Conservation (phyloP, 2,329 filamentous ascomycete species). For the Arthrobotrys iridis region DNA sequence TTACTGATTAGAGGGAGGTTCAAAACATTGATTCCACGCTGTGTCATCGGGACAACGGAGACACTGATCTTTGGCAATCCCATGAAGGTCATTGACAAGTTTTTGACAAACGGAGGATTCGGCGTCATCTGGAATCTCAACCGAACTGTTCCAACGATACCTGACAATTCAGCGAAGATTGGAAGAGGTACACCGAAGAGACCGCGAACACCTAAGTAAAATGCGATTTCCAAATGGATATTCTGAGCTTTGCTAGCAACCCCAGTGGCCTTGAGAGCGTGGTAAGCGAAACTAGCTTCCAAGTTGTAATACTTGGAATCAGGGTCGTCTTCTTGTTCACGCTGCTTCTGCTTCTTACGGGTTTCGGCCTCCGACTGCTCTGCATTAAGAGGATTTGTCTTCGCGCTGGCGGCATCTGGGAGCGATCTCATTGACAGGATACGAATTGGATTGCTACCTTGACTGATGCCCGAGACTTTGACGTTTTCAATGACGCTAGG, state of each 20-base stretch:
- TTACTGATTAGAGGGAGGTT: conserved; percentile 93
- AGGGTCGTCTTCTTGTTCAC: conserved; percentile 49
- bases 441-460: conserved; percentile 88
- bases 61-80: conserved; percentile 89
- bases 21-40: conserved; percentile 87
- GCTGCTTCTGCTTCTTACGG: conserved; percentile 42
- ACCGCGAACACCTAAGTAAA: conserved; percentile 89
- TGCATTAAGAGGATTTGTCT: conserved; percentile 72
- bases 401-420: conserved; percentile 78
- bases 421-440: conserved; percentile 68
- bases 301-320: conserved; percentile 80
- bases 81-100: conserved; percentile 92
- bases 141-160: conserved; percentile 87
- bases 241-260: conserved; percentile 86
- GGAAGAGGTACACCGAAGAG: conserved; percentile 86
- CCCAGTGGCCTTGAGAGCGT: conserved; percentile 77
- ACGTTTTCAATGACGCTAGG: conserved; percentile 93
- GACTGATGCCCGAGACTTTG: conserved; percentile 91
- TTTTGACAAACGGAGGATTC: conserved; percentile 90
- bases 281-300: conserved; percentile 89
- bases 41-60: conserved; percentile 84
- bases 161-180: conserved; percentile 79
- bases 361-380: conserved; percentile 72
- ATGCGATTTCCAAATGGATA: conserved; percentile 96
- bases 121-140: conserved; percentile 85